These are phyloP conservation scores for Colletotrichum eleusines DNA, from an alignment of 2,329 filamentous ascomycete species.

Conservation along the genomic window DNA sequence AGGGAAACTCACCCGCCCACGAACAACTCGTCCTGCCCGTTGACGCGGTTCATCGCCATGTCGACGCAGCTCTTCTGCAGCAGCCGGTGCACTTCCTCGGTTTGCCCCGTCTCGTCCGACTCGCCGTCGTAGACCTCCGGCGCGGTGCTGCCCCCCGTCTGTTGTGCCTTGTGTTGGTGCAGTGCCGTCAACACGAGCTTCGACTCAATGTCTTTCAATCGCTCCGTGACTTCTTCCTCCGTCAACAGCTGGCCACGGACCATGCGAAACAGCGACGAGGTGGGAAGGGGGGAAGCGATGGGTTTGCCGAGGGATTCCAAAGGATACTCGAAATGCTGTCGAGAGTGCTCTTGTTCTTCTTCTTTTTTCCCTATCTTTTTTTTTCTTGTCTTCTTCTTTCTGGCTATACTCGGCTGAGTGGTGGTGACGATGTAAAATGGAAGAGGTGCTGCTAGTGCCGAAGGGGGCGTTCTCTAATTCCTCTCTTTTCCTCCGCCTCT, in stretches of 20 bases:
- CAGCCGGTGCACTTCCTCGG: slow-evolving; percentile 11
- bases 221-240: slow-evolving; percentile 19
- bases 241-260: slow-evolving; percentile 4
- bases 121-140: not conserved
- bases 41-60: slow-evolving; percentile 59
- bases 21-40: slow-evolving; percentile 57
- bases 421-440: not conserved
- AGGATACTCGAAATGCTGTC: not conserved
- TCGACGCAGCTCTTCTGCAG: slow-evolving; percentile 49
- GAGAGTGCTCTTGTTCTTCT: not conserved
- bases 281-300: too few relatives aligned
- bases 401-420: not conserved
- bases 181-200: not conserved
- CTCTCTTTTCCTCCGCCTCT: not conserved
- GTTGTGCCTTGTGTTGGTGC: not conserved
- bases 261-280: not conserved
- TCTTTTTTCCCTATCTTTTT: too few relatives aligned
- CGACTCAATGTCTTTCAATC: slow-evolving; percentile 16
- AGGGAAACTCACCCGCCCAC: slow-evolving; percentile 53
- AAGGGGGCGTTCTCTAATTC: too few relatives aligned
- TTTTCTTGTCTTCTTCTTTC: too few relatives aligned
- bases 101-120: not conserved
- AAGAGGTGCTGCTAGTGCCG: not conserved
- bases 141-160: not conserved
- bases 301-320: not conserved